Base-by-base conservation (phyloP, 305 asterid genomes). In the Fraxinus greggii region DNA sequence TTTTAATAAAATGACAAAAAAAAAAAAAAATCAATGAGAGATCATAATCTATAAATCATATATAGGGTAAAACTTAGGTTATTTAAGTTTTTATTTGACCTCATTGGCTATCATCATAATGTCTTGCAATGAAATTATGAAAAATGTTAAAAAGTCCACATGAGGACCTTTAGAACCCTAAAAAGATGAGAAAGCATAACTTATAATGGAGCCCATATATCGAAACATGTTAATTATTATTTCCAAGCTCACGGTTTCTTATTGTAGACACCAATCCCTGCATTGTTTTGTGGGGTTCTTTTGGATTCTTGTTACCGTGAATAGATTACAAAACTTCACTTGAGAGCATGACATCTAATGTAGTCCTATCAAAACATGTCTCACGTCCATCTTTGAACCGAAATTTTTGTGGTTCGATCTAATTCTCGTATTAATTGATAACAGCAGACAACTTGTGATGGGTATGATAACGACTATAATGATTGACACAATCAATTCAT, bases 111-210 rank as follows among this genome's bases (percentile, higher is more conserved):
- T 65, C 21, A 67, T 67, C 36, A 65, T 65, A 9, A 26, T 65
- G 13, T 65, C 73, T 65, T 24, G 73, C 36, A 65, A 26, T 0
- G 36, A 26, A 67, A 65, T 23, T 24, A 65, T 65, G 72, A 67
- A 28, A 3, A 67, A 67, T 67, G 74, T 26, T 26, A 65, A 67
- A 28, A 67, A 28, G 74, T 65, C 73, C n/a, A 65, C 36, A 65
- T 1, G n/a, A 65, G 73, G 19, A 1, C 73, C 36, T 65, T 67
- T 67, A 67, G 74, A 67, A 67, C 74, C 36, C 74, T 67, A 67
- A 67, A 67, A 67, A 67, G 74, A 67, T 26, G 74, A 67, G 74
- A 67, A 67, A 67, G 36, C 74, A 67, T 24, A 26, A 28, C 36
- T 67, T 12, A 67, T 3, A 67, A 67, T 67, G 74, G 35, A 67